Base-by-base conservation (phyloP, 2,329 filamentous ascomycete species). In the Penicillium sp. region DNA sequence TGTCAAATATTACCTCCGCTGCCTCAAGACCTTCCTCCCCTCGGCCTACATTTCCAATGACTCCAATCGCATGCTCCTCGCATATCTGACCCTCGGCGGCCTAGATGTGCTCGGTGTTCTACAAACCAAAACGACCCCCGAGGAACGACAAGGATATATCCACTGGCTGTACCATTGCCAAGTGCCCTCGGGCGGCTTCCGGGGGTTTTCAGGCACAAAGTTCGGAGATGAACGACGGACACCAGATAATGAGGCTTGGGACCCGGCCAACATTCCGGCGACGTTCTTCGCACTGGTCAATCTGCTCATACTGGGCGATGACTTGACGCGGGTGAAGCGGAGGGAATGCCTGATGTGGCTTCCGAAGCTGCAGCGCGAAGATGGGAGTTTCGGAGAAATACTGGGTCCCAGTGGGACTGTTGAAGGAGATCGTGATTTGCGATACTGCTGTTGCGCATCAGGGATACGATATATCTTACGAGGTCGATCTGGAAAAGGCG, bases 361-460 rank as follows among this genome's bases (percentile, higher is more conserved):
- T 64, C 83, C 79, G 57, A 83, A 75, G 54, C 77, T 98, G 74
- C 95, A 99, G 79, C 85, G 92, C 28, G 76, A 80, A 0, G 91
- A 98, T 73, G 95, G 95, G 1, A 96, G 92, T 69, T 98, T 99
- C 74, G 95, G 93, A 0, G 93, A 99, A 76, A 85, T 91, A 0
- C 72, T 94, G 2, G 84, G 83, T 4, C 84, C 86, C 5, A 81
- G 72, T 66, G 84, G 81, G 12, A 77, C 77, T 39, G 81, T 94
- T n/a, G 85, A 88, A 38, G 94, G 94, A 0, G 92, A 92, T 0
- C 84, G 86, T 57, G 95, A 99, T 76, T 89, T 92, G 78, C 84
- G 95, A 57, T 94, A 94, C 73, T 95, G 92, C 68, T 96, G 95
- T 74, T 88, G 92, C 71, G 93, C 91, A 3, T 86, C 90, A 17